A percentile compares a stretch with the other conserved stretches of the same genome.
These are phyloP conservation scores for Hansenula lynferdii DNA, from an alignment of 1,139 yeast genomes.

Conservation along the genomic window DNA sequence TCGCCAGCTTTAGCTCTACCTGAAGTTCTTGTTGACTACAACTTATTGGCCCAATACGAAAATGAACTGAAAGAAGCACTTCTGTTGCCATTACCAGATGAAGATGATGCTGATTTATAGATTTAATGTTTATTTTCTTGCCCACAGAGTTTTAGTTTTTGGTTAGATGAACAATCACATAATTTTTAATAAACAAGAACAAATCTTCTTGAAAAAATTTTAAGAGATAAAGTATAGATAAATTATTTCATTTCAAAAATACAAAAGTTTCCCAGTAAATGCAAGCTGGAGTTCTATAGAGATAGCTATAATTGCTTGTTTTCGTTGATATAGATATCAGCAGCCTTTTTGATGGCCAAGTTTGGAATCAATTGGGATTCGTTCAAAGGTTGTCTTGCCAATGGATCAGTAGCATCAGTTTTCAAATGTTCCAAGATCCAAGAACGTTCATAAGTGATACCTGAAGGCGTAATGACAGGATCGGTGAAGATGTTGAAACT, in stretches of 20 bases:
- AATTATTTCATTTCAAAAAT: no score
- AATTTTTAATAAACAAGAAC: no score
- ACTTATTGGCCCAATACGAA: slow-evolving; percentile 96
- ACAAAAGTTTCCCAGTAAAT: no score
- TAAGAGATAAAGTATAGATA: no score
- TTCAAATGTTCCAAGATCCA: slow-evolving; percentile 35
- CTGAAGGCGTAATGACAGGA: slow-evolving; percentile 46
- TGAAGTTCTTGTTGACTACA: slow-evolving; percentile 96
- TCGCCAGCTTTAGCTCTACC: slow-evolving; percentile 99
- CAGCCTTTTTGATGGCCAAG: slow-evolving; percentile 37
- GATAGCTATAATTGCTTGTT: background rate
- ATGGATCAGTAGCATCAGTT: slow-evolving; percentile 36
- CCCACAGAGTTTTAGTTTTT: slow-evolving; percentile 2
- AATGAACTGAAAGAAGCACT: slow-evolving; percentile 99
- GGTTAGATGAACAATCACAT: no score
- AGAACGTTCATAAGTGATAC: slow-evolving; percentile 42
- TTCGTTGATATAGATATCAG: slow-evolving; percentile 18
- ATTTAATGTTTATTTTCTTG: slow-evolving; percentile 2
- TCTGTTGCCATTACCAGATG: slow-evolving; percentile 99
- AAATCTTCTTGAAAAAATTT: no score
- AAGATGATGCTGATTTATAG: slow-evolving; percentile 98
- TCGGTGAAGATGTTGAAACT: slow-evolving; percentile 40
- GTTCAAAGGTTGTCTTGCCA: slow-evolving; percentile 34
- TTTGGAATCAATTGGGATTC: slow-evolving; percentile 40
- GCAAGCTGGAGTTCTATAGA: no score